Conservation (phyloP, 2,329 filamentous ascomycete genomes). For the Bisporella sp. region DNA sequence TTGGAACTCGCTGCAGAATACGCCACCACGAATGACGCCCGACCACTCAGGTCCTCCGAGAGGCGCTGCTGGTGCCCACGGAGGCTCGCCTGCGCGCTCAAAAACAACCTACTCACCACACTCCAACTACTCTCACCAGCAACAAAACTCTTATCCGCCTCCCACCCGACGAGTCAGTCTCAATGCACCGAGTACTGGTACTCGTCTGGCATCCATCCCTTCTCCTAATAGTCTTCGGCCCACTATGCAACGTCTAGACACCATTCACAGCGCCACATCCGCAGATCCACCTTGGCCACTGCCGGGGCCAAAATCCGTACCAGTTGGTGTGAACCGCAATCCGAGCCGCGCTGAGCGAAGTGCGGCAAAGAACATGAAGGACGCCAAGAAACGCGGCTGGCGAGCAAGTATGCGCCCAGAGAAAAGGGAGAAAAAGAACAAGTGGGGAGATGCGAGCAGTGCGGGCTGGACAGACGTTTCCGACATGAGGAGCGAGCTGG, state of each 20-base stretch:
- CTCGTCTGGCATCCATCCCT: constrained; percentile 36
- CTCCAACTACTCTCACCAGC: constrained; percentile 2
- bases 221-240: constrained; percentile 34
- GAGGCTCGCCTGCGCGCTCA: constrained; percentile 1
- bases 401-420: constrained; percentile 26
- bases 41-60: constrained; percentile 9
- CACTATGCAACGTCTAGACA: constrained; percentile 47
- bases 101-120: constrained; percentile 2
- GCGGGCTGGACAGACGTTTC: constrained; percentile 47
- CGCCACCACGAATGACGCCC: background rate
- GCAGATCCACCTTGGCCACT: constrained; percentile 15
- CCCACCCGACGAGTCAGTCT: constrained; percentile 11
- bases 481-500: constrained; percentile 4
- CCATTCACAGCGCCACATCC: constrained; percentile 39
- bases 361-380: constrained; percentile 54
- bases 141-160: background rate
- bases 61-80: constrained; percentile 8
- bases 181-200: constrained; percentile 14
- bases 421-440: constrained; percentile 31
- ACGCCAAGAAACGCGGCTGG: constrained; percentile 54
- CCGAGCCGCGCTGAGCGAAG: constrained; percentile 52
- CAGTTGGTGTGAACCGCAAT: constrained; percentile 18
- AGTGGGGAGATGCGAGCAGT: constrained; percentile 37
- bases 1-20: background rate
- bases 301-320: constrained; percentile 7